A percentile compares a stretch with the other conserved stretches of the same genome.
Evolutionary conservation across 768 basidiomycete genomes (phyloP).

Genomic region (Leccinum olivaceopallidum): DNA sequence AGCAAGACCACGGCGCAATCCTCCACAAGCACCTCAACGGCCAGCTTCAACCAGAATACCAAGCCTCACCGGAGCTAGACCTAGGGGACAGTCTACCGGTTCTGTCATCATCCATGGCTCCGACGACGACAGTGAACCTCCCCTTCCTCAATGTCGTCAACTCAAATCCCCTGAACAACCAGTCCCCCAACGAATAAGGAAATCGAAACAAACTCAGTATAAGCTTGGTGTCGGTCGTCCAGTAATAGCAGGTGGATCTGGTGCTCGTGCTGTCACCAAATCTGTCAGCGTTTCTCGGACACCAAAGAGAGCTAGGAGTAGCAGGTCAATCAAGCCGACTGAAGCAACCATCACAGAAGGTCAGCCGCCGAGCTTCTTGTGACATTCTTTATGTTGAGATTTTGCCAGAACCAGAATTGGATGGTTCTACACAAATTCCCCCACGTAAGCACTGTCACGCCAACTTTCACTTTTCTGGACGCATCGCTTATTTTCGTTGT

Average conservation of each 20-base stretch:
- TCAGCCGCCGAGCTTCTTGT: slow-evolving; percentile 20
- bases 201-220: slow-evolving; percentile 71
- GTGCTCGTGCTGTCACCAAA: slow-evolving; percentile 65
- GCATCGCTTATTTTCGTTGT: background rate
- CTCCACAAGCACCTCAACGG: slow-evolving; percentile 25
- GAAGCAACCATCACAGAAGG: slow-evolving; percentile 63
- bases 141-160: slow-evolving; percentile 23
- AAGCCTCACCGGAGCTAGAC: slow-evolving; percentile 28
- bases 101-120: slow-evolving; percentile 42
- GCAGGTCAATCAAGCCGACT: slow-evolving; percentile 46
- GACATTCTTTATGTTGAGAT: slow-evolving; percentile 12
- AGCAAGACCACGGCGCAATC: slow-evolving; percentile 28
- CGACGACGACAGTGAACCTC: slow-evolving; percentile 43
- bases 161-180: slow-evolving; percentile 19
- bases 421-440: slow-evolving; percentile 10
- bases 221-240: slow-evolving; percentile 74
- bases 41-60: slow-evolving; percentile 36
- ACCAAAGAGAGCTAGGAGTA: slow-evolving; percentile 48
- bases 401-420: slow-evolving; percentile 27
- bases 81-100: slow-evolving; percentile 33
- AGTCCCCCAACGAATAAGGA: slow-evolving; percentile 48
- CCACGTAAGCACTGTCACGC: slow-evolving; percentile 16
- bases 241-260: slow-evolving; percentile 60
- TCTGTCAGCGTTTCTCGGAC: slow-evolving; percentile 51
- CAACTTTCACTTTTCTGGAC: background rate